Conservation (phyloP, 495 filamentous ascomycete species). For the Xylaria intraflava region DNA sequence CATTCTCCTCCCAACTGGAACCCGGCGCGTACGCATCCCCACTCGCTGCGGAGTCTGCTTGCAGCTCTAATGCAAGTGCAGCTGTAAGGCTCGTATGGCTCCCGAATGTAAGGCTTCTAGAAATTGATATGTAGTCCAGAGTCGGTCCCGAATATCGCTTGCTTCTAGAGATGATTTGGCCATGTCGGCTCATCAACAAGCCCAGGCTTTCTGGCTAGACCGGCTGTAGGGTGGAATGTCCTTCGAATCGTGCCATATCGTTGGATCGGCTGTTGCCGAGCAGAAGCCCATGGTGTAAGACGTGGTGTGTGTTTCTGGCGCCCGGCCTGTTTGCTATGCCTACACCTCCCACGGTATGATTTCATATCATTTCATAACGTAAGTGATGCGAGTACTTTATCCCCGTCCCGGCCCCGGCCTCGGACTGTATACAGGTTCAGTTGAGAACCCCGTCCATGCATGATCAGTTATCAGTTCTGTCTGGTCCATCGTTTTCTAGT, state of each 20-base stretch:
- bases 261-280: not conserved
- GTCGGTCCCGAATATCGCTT: constrained; percentile 9
- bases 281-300: not conserved
- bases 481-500: too few relatives aligned
- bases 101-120: not conserved
- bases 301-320: not conserved
- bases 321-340: too few relatives aligned
- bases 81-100: not conserved
- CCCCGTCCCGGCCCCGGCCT: not conserved
- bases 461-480: not conserved
- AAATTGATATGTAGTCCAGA: not conserved
- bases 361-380: not conserved
- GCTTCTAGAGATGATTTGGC: not conserved
- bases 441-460: not conserved
- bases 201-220: not conserved
- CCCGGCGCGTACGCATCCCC: constrained; percentile 6
- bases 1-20: constrained; percentile 6
- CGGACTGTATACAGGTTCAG: not conserved
- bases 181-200: not conserved
- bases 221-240: not conserved
- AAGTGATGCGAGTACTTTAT: not conserved
- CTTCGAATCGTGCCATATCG: constrained; percentile 1
- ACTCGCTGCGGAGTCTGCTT: constrained; percentile 1
- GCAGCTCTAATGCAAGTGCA: constrained; percentile 4
- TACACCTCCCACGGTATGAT: not conserved